Conservation (phyloP, 495 filamentous ascomycete genomes). For the Penicillium lividum region DNA sequence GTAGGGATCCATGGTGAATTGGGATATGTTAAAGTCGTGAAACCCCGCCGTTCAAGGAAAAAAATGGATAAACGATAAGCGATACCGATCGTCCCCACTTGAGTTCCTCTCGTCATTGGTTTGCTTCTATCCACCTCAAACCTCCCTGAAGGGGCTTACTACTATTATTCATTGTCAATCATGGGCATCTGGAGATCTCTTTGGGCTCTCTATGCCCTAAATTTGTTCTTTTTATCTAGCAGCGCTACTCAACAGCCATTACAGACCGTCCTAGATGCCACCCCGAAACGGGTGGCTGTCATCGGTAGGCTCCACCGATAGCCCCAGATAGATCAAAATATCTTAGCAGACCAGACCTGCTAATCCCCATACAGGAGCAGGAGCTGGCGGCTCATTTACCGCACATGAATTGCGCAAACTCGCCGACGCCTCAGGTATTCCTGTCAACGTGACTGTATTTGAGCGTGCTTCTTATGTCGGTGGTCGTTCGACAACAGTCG, state of each 20-base stretch:
- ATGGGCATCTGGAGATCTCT: slow-evolving; percentile 4
- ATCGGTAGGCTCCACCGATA: slow-evolving; percentile 37
- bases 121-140: slow-evolving; percentile 11
- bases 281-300: slow-evolving; percentile 46
- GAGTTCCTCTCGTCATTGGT: slow-evolving; percentile 5
- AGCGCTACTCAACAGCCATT: slow-evolving; percentile 33
- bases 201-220: slow-evolving; percentile 12
- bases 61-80: slow-evolving; percentile 34
- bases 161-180: slow-evolving; percentile 1
- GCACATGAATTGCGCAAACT: slow-evolving; percentile 80
- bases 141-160: background rate
- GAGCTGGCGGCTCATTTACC: slow-evolving; percentile 82
- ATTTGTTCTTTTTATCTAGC: slow-evolving; percentile 19
- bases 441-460: slow-evolving; percentile 81
- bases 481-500: slow-evolving; percentile 85
- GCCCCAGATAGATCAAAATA: background rate
- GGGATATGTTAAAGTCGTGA: slow-evolving; percentile 9
- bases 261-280: slow-evolving; percentile 11
- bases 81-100: slow-evolving; percentile 14
- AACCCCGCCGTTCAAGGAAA: slow-evolving; percentile 29
- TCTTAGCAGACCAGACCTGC: background rate
- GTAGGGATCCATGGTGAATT: slow-evolving; percentile 68
- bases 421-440: slow-evolving; percentile 53
- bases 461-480: slow-evolving; percentile 80
- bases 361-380: slow-evolving; percentile 65